Evolutionary conservation across 2,329 filamentous ascomycete species (phyloP).

Genomic region (Apiospora sp.): DNA sequence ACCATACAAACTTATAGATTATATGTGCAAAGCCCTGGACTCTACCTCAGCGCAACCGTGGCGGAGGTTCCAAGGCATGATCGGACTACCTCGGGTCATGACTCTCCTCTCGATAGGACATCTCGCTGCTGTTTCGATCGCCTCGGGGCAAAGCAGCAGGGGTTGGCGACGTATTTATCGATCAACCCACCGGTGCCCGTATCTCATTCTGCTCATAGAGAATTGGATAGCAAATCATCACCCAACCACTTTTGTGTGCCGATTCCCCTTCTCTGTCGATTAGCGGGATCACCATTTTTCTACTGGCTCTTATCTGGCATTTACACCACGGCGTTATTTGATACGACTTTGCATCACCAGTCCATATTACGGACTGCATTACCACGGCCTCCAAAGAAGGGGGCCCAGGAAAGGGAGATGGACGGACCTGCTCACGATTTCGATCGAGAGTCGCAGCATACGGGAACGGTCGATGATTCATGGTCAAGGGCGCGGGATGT

Average conservation of each 20-base stretch:
- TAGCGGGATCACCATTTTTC: background rate
- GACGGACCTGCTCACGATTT: background rate
- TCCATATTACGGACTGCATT: background rate
- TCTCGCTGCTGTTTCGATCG: background rate
- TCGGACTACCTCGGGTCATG: background rate
- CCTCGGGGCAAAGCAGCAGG: background rate
- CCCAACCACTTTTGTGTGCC: constrained; percentile 1
- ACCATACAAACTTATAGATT: constrained; percentile 52
- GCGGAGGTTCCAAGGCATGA: constrained; percentile 33
- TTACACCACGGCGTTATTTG: constrained; percentile 23
- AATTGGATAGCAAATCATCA: constrained; percentile 18
- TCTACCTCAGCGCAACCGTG: constrained; percentile 62
- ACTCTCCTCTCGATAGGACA: background rate
- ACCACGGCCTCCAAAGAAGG: constrained; percentile 7
- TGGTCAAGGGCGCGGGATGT: background rate
- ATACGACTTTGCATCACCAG: constrained; percentile 1
- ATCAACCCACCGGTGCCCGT: background rate
- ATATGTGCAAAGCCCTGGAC: constrained; percentile 76
- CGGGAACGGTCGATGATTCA: constrained; percentile 3
- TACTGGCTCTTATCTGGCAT: constrained; percentile 19
- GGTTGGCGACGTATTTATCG: background rate
- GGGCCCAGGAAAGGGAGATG: background rate
- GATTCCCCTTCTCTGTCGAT: background rate
- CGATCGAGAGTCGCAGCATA: background rate
- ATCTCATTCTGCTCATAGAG: constrained; percentile 18